phyloP scores from a whole-genome alignment of 768 basidiomycete genomes.

The Lentinula sp. region DNA sequence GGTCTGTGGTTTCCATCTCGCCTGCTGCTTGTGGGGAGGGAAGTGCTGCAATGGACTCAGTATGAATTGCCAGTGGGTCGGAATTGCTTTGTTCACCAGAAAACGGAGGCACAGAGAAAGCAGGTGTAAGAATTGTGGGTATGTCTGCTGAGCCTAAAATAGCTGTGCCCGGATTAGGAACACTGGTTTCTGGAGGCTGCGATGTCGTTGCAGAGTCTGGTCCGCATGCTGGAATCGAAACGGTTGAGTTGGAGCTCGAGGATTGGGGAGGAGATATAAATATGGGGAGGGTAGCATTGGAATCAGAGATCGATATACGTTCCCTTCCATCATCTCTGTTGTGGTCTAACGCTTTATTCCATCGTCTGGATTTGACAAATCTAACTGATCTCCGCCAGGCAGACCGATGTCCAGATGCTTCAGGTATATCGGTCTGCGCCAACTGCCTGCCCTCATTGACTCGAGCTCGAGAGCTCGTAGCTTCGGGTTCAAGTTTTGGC shows the following conservation, averaged over 20 bases:
- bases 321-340: not conserved
- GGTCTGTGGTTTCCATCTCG: not conserved
- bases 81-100: not conserved
- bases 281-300: slow-evolving; percentile 9
- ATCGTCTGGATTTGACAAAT: not conserved
- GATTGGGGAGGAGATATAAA: slow-evolving; percentile 5
- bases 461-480: slow-evolving; percentile 10
- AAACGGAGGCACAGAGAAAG: not conserved
- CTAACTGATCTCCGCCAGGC: not conserved
- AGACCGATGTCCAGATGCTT: slow-evolving; percentile 5
- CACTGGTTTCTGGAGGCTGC: not conserved
- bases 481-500: slow-evolving; percentile 5
- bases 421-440: not conserved
- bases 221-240: not conserved
- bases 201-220: not conserved
- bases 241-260: not conserved
- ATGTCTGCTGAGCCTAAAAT: not conserved
- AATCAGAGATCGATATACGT: not conserved
- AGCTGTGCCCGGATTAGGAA: not conserved
- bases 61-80: not conserved
- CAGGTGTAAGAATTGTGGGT: not conserved
- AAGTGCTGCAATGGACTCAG: not conserved
- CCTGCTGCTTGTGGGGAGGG: not conserved
- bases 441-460: slow-evolving; percentile 10
- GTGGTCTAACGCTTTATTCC: not conserved